phyloP scores from a whole-genome alignment of 2,329 filamentous ascomycete species.

The Thelonectria olida region DNA sequence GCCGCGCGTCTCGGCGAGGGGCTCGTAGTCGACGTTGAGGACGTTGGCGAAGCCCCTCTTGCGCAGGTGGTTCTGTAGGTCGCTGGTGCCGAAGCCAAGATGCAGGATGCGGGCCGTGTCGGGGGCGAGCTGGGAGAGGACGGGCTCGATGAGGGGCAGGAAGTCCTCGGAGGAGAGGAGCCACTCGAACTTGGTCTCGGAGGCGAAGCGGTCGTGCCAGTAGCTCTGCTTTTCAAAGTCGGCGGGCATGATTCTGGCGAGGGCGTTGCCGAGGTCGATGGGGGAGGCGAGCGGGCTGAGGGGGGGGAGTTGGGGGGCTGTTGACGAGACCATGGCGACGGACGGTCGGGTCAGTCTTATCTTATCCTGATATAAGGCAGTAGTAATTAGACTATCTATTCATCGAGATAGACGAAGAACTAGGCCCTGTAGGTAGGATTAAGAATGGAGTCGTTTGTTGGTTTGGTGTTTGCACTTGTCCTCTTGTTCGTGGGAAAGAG shows the following conservation, averaged over 20 bases:
- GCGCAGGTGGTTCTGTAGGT: slow-evolving; percentile 59
- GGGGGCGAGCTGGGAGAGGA: slow-evolving; percentile 42
- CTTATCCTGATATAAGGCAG: too few relatives aligned
- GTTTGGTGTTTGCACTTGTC: too few relatives aligned
- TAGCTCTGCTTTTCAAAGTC: slow-evolving; percentile 61
- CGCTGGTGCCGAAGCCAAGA: slow-evolving; percentile 60
- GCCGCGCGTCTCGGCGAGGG: slow-evolving; percentile 55
- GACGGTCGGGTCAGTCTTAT: background rate
- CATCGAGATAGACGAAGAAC: too few relatives aligned
- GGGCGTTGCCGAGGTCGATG: slow-evolving; percentile 20
- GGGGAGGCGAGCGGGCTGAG: slow-evolving; percentile 25
- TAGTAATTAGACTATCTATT: too few relatives aligned
- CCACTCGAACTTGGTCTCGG: slow-evolving; percentile 59
- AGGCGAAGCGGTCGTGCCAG: slow-evolving; percentile 57
- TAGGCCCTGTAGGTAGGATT: background rate
- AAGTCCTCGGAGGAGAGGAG: slow-evolving; percentile 54
- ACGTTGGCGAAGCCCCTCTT: slow-evolving; percentile 51
- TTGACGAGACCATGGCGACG: slow-evolving; percentile 7
- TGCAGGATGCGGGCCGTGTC: slow-evolving; percentile 51
- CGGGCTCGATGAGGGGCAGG: slow-evolving; percentile 50
- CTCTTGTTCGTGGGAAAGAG: too few relatives aligned
- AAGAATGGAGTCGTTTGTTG: background rate
- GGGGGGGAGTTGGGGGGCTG: slow-evolving; percentile 29
- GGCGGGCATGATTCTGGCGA: slow-evolving; percentile 36
- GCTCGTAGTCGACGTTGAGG: slow-evolving; percentile 61